Conservation (phyloP, 306 rosid species). For the Chamaecrista fasciculata region DNA sequence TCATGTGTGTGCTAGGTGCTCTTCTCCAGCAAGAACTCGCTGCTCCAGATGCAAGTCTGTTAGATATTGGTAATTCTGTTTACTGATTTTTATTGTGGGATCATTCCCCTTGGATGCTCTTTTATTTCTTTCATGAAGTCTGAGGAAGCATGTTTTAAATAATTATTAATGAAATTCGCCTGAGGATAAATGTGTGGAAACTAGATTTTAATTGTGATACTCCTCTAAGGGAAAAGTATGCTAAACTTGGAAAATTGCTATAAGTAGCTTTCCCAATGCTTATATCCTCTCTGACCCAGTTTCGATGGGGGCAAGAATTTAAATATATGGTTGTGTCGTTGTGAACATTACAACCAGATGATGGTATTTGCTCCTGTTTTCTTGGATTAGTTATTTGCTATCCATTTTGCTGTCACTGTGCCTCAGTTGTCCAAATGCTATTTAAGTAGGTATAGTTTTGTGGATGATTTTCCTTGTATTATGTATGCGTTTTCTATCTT, state of each 20-base stretch:
- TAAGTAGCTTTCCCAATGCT: neutral
- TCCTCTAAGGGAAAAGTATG: neutral
- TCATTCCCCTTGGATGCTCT: neutral
- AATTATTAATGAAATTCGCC: neutral
- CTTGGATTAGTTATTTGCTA: neutral
- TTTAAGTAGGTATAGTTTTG: neutral
- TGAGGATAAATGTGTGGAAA: neutral
- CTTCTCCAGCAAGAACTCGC: constrained; percentile 65
- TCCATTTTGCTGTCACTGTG: neutral
- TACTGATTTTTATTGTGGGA: constrained; percentile 6
- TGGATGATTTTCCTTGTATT: neutral
- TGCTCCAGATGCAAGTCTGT: constrained; percentile 76
- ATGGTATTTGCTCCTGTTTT: neutral
- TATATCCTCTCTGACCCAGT: neutral
- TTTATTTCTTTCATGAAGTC: neutral
- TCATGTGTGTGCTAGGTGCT: constrained; percentile 73
- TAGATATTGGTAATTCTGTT: constrained; percentile 67
- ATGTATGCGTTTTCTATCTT: neutral
- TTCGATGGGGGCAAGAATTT: neutral
- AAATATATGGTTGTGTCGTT: neutral
- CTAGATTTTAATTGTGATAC: constrained; percentile 11
- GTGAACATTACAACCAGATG: neutral
- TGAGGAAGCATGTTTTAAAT: constrained; percentile 22
- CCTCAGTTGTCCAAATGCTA: neutral
- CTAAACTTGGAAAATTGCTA: neutral